Evolutionary conservation across 2,329 filamentous ascomycete genomes (phyloP).

Genomic region (Ceratocystis diversiconidia): DNA sequence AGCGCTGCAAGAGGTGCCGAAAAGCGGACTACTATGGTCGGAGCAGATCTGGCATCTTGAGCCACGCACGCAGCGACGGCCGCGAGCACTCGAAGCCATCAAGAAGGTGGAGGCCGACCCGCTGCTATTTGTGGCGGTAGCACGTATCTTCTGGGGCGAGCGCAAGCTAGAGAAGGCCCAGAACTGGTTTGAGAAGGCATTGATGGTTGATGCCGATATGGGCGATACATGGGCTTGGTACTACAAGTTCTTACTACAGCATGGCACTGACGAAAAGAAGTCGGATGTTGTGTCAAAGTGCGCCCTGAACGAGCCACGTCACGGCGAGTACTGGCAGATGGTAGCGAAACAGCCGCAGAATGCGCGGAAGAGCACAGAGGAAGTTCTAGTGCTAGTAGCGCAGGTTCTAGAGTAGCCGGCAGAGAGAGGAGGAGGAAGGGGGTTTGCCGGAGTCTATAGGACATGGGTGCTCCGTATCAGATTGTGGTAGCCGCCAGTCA

Average conservation of each 20-base stretch:
- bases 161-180: constrained; percentile 83
- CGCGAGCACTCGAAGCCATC: constrained; percentile 82
- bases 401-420: constrained; percentile 26
- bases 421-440: not conserved
- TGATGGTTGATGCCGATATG: constrained; percentile 69
- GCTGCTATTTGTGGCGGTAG: constrained; percentile 76
- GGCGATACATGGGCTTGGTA: constrained; percentile 99
- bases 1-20: constrained; percentile 80
- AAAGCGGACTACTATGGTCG: constrained; percentile 75
- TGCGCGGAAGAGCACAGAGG: constrained; percentile 58
- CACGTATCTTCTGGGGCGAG: constrained; percentile 92
- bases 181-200: constrained; percentile 94
- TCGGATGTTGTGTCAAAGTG: constrained; percentile 72
- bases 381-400: constrained; percentile 69
- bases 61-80: constrained; percentile 78
- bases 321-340: constrained; percentile 83
- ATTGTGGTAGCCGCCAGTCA: too few species aligned
- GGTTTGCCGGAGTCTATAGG: not conserved
- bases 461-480: too few species aligned
- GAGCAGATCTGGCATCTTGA: constrained; percentile 96
- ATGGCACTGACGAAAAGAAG: constrained; percentile 88
- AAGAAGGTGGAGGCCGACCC: constrained; percentile 93
- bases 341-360: constrained; percentile 78
- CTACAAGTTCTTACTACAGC: constrained; percentile 79
- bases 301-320: constrained; percentile 67